These are phyloP conservation scores for Colletotrichum sp. DNA, from an alignment of 2,329 filamentous ascomycete species.

Conservation along the genomic window DNA sequence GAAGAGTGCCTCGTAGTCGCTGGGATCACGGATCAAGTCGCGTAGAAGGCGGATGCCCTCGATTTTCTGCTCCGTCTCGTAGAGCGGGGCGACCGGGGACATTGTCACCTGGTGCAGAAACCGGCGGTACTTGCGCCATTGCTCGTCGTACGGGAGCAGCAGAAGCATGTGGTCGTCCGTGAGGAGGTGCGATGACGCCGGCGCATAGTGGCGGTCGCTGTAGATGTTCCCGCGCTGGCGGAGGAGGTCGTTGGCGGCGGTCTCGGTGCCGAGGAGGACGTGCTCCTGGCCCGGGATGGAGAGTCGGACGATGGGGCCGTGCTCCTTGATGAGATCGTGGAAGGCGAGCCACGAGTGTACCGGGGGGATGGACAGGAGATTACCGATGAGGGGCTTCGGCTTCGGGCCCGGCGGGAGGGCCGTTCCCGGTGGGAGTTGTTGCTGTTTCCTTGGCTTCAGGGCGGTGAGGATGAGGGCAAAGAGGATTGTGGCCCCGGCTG, in stretches of 20 bases:
- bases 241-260: slow-evolving; percentile 45
- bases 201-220: slow-evolving; percentile 36
- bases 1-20: slow-evolving; percentile 39
- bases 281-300: slow-evolving; percentile 43
- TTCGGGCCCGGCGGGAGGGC: slow-evolving; percentile 11
- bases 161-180: slow-evolving; percentile 29
- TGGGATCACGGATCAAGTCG: slow-evolving; percentile 35
- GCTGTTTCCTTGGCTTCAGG: background rate
- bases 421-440: slow-evolving; percentile 4
- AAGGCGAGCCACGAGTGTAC: slow-evolving; percentile 46
- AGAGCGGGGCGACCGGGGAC: slow-evolving; percentile 29
- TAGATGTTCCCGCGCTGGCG: slow-evolving; percentile 41
- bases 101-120: slow-evolving; percentile 34
- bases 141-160: slow-evolving; percentile 32
- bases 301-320: slow-evolving; percentile 46
- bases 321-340: slow-evolving; percentile 35
- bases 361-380: slow-evolving; percentile 36
- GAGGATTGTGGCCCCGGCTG: background rate
- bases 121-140: background rate
- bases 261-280: slow-evolving; percentile 40
- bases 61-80: slow-evolving; percentile 32
- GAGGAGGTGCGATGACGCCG: slow-evolving; percentile 37
- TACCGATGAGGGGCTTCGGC: slow-evolving; percentile 30
- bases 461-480: background rate
- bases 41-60: slow-evolving; percentile 33